Base-by-base conservation (phyloP, 2,329 filamentous ascomycete species). In the Paraconiothyrium sp. region DNA sequence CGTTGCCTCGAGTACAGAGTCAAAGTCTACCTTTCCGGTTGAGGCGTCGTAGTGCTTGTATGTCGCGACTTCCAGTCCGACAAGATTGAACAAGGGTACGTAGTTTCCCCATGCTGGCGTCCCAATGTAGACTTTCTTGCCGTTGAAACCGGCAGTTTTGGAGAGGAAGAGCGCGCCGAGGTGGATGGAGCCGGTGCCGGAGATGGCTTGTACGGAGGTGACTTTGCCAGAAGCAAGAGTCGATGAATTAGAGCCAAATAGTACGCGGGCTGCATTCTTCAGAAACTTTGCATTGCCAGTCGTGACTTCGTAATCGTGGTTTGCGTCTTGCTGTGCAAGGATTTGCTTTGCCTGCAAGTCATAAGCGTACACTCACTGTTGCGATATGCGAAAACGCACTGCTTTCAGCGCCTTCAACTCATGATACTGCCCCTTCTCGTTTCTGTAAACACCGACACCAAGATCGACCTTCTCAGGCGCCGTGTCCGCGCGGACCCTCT, bases 131-230 rank as follows among this genome's bases (percentile, higher is more conserved):
- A 76, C 74, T 22, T 64, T 69, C 58, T 62, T 64, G 7, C 43
- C 54, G 39, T 59, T 59, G 16, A 68, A 66, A 2, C 66, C 47
- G 34, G 72, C 60, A 9, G 61, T 70, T 3, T 70, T 68, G 20
- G 67, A 66, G 2, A 78, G 57, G 20, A 79, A 70, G 13, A 76
- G 54, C 8, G 74, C 75, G 20, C 70, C 78, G n/a, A 80, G 66
- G 54, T 80, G 77, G 39, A 74, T 72, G 5, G 78, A 75, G 2
- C 78, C 78, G 0, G 78, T 80, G 7, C 79, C 78, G 0, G 78
- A 79, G 35, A 80, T 77, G 9, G 77, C 76, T 62, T 80, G 79
- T 0, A 77, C 76, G 0, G 77, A 78, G 14, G 76, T 74, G 32
- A 78, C 57, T 34, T 22, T 59, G 27, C 43, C 27, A 4, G 41